Base-by-base conservation (phyloP, 768 basidiomycete genomes). In the Asterophora lycoperdoides region DNA sequence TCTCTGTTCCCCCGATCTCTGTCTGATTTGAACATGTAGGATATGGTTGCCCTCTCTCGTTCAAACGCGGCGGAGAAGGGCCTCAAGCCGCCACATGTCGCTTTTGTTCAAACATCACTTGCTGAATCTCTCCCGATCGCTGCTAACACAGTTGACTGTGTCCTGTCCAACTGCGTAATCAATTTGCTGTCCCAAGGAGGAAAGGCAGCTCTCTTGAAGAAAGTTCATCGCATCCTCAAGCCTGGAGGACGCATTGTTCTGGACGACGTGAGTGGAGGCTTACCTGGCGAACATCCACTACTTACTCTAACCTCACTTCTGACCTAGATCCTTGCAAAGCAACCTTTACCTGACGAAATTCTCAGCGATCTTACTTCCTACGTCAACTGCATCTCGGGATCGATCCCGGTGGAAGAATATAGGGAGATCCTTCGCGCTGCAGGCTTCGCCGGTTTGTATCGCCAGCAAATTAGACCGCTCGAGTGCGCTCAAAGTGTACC, bases 111-210 rank as follows among this genome's bases (percentile, higher is more conserved):
- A 18, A 65, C 72, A 0, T 56, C 62, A 1, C 59, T 79, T 19
- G 68, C 70, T 0, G 69, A 74, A 17, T 58, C 71, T 6, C 62
- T 81, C 2, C 82, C 80, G 1, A 70, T 83, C 46, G 60, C 64
- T 35, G 68, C 74, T 4, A 60, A 67, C 44, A 69, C 78, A 0
- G 68, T 81, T 14, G 78, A 83, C 52, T 81, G 77, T 49, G 64
- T 84, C 13, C 53, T 81, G 5, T 80, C 79, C 5, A 83, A 80
- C 57, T 81, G 80, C 45, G 78, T 80, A 3, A 60, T 81, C 57
- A 79, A 81, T 55, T 59, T 79, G 2, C 54, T 81, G 5, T 73
- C 78, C 0, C 46, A 45, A 0, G 58, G 64, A 10, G 74, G 70
- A 2, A 81, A 78, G 54, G 59, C 55, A 4, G 59, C 44, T n/a